These are phyloP conservation scores for Dictyostelium citrinum DNA, from an alignment of 78 protist species.

Conservation along the genomic window DNA sequence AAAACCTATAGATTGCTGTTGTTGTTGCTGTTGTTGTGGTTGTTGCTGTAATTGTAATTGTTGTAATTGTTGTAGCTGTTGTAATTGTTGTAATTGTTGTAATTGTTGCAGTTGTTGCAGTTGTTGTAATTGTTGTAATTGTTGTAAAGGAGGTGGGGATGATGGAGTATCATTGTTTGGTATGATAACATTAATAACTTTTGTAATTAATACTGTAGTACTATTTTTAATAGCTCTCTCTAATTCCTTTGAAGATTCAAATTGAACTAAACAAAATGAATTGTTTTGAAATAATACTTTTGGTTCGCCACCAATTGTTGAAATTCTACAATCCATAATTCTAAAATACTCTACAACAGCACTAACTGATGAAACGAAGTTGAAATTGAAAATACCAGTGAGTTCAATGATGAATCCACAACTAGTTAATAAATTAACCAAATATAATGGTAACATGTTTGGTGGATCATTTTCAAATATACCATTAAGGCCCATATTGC, in stretches of 20 bases:
- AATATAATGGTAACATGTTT: background rate
- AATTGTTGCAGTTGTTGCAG: background rate
- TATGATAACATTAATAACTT: background rate
- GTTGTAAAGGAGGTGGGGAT: background rate
- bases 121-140: background rate
- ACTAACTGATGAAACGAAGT: background rate
- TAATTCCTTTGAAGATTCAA: conserved; percentile 24
- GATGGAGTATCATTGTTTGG: background rate
- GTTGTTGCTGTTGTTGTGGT: background rate
- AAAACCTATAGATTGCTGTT: background rate
- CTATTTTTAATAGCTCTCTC: background rate
- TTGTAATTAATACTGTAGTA: background rate
- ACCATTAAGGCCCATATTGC: background rate
- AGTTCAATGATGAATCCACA: conserved; percentile 13
- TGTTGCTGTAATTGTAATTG: background rate
- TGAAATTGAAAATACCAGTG: background rate
- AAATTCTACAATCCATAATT: background rate
- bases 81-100: background rate
- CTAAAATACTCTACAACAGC: background rate
- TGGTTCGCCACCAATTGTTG: background rate
- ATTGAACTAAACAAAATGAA: conserved; percentile 9
- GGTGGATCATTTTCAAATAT: background rate
- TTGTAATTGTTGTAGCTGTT: background rate
- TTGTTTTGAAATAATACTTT: background rate
- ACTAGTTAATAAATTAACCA: background rate